Percentiles rank a stretch among this genome's conserved stretches.
These are phyloP conservation scores for Cercospora sp. DNA, from an alignment of 2,329 filamentous ascomycete species.

Conservation along the genomic window DNA sequence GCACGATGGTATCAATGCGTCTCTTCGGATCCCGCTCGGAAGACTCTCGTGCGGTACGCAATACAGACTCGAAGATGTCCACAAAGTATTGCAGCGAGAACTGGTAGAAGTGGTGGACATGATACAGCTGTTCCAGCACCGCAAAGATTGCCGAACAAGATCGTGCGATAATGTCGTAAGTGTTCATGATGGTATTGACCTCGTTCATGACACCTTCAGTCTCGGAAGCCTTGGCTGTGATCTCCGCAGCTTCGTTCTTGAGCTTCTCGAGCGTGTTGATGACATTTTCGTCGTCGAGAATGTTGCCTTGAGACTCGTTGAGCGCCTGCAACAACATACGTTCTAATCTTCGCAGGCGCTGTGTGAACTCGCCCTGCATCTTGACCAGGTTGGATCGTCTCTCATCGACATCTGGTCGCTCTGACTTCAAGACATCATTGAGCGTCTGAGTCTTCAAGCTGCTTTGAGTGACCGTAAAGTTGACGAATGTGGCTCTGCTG, in stretches of 20 bases:
- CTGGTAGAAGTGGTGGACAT: constrained; percentile 99
- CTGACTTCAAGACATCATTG: constrained; percentile 95
- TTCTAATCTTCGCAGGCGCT: constrained; percentile 94
- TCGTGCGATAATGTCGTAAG: constrained; percentile 89
- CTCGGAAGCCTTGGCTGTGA: constrained; percentile 92
- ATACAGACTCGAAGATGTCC: constrained; percentile 92
- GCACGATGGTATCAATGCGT: constrained; percentile 86
- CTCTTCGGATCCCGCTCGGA: constrained; percentile 58
- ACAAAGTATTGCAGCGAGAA: constrained; percentile 98
- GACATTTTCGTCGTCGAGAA: constrained; percentile 95
- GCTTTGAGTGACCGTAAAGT: constrained; percentile 98
- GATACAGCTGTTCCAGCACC: constrained; percentile 93
- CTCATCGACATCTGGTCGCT: constrained; percentile 95
- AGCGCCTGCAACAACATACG: constrained; percentile 91
- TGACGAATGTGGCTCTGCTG: constrained; percentile 97
- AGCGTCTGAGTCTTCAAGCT: constrained; percentile 97
- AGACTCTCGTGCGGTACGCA: constrained; percentile 77
- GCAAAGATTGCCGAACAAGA: constrained; percentile 98
- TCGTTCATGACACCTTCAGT: constrained; percentile 98
- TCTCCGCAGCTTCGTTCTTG: constrained; percentile 96
- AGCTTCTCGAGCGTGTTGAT: constrained; percentile 97
- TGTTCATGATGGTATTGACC: constrained; percentile 90
- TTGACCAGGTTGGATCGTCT: constrained; percentile 96
- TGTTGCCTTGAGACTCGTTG: constrained; percentile 96
- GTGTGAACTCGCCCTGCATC: constrained; percentile 97